Evolutionary conservation across 163 green algal species (phyloP), one percentile per base, ranked within the genome.

Genomic region (Scenedesmus sp.): DNA sequence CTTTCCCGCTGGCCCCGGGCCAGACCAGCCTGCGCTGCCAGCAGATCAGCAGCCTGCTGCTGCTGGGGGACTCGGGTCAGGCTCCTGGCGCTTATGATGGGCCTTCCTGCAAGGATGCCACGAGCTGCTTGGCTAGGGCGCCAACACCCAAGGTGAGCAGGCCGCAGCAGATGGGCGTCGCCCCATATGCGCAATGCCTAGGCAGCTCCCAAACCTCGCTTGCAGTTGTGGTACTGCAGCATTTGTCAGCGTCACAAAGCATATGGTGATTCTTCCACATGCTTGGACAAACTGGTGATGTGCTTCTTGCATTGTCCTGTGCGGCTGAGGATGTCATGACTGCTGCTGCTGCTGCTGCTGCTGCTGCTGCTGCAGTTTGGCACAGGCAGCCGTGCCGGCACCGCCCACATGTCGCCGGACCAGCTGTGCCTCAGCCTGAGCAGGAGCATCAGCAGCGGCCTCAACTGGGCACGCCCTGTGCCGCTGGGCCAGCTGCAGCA

Each of bases 401-500:
- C 3, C 23, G 55, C 54, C 52, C 0, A 13, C 3, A 23, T 79
- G 70, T 52, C 20, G 46, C 12, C 13, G 23, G 20, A 52, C 20
- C 54, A 56, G 57, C 60, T 60, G 26, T 89, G 84, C 62, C 84
- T 77, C 2, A 89, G 84, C 84, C n/a, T 89, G 3, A 89, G 84
- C 60, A 57, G 84, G 59, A 59, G 23, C n/a, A 46, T 88, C 56
- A 56, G n/a, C 26, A 76, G 56, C 26, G 83, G 83, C 7, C 83
- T 88, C 56, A 76, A 88, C 57, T 88, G 83, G 83, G 26, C 56
- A 2, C 83, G 26, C 3, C 83, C 83, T 23, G n/a, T 88, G 20
- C 56, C 83, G 1, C 59, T 88, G 83, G 59, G 13, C 5, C 56
- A 88, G 83, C 83, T 89, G 84, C 84, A 79, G 84, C 84, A 79